Conservation (phyloP, 306 rosid species). For the Vachellia pachyceras region DNA sequence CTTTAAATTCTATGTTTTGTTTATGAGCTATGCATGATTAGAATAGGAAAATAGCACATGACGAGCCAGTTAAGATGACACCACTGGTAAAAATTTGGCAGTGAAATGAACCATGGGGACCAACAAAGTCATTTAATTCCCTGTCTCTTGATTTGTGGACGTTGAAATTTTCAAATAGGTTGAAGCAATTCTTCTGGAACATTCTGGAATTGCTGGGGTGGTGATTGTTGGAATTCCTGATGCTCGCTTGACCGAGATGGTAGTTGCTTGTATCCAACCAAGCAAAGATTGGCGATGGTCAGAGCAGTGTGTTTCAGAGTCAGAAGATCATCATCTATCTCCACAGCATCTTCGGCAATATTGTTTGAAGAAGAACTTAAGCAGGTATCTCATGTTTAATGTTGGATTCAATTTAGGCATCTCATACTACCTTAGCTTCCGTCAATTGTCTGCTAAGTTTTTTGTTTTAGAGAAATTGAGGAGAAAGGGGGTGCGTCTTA, state of each 20-base stretch:
- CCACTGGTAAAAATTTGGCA: neutral
- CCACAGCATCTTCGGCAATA: conserved; percentile 52
- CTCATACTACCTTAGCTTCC: neutral
- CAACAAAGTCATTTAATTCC: neutral
- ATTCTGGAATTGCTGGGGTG: conserved; percentile 69
- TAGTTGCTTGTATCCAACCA: conserved; percentile 65
- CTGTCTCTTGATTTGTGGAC: conserved; percentile 21
- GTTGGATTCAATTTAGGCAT: neutral
- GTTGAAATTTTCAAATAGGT: conserved; percentile 52
- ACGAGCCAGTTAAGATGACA: neutral
- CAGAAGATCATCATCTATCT: conserved; percentile 50
- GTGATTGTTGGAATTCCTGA: conserved; percentile 83
- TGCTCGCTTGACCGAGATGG: conserved; percentile 67
- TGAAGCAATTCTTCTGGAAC: conserved; percentile 68
- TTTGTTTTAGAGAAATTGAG: too few relatives aligned
- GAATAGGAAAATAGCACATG: neutral
- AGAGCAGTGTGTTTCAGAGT: conserved; percentile 38
- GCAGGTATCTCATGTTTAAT: conserved; percentile 51
- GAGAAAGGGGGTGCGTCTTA: neutral
- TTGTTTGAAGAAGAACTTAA: conserved; percentile 60
- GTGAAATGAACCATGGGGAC: neutral
- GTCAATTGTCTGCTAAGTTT: too few relatives aligned
- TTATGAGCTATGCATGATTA: neutral
- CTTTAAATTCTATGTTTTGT: neutral
- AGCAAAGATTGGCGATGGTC: conserved; percentile 72